Conservation (phyloP, 495 filamentous ascomycete genomes). For the Aspergillus carlsbadensis region DNA sequence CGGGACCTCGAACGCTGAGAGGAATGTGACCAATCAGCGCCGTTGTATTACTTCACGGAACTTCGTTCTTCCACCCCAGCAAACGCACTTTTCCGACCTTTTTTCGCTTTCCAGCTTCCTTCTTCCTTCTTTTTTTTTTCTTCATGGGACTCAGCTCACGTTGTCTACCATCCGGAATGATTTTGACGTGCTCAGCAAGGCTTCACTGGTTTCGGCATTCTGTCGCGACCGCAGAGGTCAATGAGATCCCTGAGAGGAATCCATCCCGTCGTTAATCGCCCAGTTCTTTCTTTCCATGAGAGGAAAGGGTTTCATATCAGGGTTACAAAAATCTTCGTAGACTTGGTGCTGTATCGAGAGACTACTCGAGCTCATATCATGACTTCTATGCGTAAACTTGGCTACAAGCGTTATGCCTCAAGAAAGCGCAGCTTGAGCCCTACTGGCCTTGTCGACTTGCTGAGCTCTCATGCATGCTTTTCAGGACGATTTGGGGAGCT, state of each 20-base stretch:
- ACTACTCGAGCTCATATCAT: background rate
- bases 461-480: too few relatives aligned
- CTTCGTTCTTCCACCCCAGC: constrained; percentile 36
- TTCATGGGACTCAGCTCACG: constrained; percentile 50
- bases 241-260: constrained; percentile 42
- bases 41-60: constrained; percentile 37
- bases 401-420: background rate
- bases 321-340: constrained; percentile 39
- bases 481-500: too few relatives aligned
- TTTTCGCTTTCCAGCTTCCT: background rate
- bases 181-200: constrained; percentile 38
- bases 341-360: background rate
- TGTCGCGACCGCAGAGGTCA: constrained; percentile 45
- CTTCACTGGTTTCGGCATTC: constrained; percentile 51
- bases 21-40: constrained; percentile 36
- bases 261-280: constrained; percentile 59
- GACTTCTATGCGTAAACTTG: background rate
- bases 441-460: too few relatives aligned
- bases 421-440: too few relatives aligned
- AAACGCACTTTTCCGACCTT: constrained; percentile 11
- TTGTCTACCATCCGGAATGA: constrained; percentile 45
- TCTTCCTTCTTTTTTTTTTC: constrained; percentile 24
- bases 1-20: constrained; percentile 21
- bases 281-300: constrained; percentile 50
- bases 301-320: constrained; percentile 55